Percentiles rank a stretch among this genome's conserved stretches.
Evolutionary conservation across 2,329 filamentous ascomycete genomes (phyloP).

Genomic region (Dendrostoma leiphaemia): DNA sequence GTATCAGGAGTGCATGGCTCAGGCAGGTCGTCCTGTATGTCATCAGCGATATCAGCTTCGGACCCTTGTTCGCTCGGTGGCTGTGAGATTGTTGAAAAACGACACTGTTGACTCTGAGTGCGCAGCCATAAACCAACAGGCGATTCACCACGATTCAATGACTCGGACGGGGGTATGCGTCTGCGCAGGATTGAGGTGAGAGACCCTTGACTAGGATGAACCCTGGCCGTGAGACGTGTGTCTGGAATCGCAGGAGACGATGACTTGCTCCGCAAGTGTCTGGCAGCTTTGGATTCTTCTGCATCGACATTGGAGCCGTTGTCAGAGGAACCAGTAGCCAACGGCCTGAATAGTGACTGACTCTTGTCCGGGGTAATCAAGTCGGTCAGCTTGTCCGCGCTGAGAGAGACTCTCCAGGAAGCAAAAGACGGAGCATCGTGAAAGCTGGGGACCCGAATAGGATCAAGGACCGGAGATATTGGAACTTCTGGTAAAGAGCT

Average conservation of each 20-base stretch:
- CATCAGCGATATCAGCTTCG: neutral
- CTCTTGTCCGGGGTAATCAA: neutral
- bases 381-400: slow-evolving; percentile 8
- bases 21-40: neutral
- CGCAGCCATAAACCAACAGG: slow-evolving; percentile 16
- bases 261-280: slow-evolving; percentile 7
- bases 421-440: slow-evolving; percentile 20
- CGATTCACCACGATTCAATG: slow-evolving; percentile 14
- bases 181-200: neutral
- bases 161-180: slow-evolving; percentile 11
- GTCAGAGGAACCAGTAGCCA: slow-evolving; percentile 2
- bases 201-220: slow-evolving; percentile 1
- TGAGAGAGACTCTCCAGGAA: slow-evolving; percentile 22
- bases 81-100: neutral
- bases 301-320: neutral
- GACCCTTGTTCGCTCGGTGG: slow-evolving; percentile 3
- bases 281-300: neutral
- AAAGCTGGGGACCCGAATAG: neutral
- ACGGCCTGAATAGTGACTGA: neutral
- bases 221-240: neutral
- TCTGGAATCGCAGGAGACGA: neutral
- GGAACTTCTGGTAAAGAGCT: slow-evolving; percentile 18
- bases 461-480: slow-evolving; percentile 14
- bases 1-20: neutral
- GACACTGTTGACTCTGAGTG: slow-evolving; percentile 13